Base-by-base conservation (phyloP, 305 asterid species). In the Solanum hybrid region DNA sequence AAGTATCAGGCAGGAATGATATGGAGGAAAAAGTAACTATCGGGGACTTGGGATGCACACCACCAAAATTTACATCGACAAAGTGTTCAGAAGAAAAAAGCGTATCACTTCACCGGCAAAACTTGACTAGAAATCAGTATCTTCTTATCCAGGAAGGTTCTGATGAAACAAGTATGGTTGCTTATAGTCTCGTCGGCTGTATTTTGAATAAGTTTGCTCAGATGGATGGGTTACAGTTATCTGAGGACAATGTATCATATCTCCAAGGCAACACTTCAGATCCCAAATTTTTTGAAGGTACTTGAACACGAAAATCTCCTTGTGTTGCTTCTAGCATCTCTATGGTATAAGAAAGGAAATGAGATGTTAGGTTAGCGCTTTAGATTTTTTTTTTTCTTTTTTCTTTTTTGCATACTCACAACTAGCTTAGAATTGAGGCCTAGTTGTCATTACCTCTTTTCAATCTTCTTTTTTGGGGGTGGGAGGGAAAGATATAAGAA, bases 131-230 rank as follows among this genome's bases (percentile, higher is more conserved):
- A 40, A 96, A 94, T 91, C 89, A 89, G 86, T 96, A 96, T 94
- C 98, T 95, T 89, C 92, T 91, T 64, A 91, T 94, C 86, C 98
- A 96, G 90, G 94, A 93, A 91, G 97, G 95, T 90, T 94, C 97
- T 91, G 98, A 96, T 91, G 89, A 71, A 80, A 90, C 96, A 71
- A 94, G 94, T 90, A 92, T 93, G 93, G 91, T 89, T 60, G 95
- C 95, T 51, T 94, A 94, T 92, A 90, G 86, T 79, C 91, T 94
- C 90, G 93, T 93, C 51, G 98, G 96, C 88, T 87, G 85, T 87
- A 84, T 94, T 88, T 88, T 96, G 89, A 91, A 92, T 77, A 91
- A 91, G 89, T 91, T 94, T 87, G 94, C 98, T 64, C 78, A 92
- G 91, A 45, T 76, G 19, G 94, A 92, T 81, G 93, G 94, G 77